Evolutionary conservation across 2,329 filamentous ascomycete species (phyloP), one percentile per base, ranked within the genome.

Genomic region (Fusarium pseudograminearum): DNA sequence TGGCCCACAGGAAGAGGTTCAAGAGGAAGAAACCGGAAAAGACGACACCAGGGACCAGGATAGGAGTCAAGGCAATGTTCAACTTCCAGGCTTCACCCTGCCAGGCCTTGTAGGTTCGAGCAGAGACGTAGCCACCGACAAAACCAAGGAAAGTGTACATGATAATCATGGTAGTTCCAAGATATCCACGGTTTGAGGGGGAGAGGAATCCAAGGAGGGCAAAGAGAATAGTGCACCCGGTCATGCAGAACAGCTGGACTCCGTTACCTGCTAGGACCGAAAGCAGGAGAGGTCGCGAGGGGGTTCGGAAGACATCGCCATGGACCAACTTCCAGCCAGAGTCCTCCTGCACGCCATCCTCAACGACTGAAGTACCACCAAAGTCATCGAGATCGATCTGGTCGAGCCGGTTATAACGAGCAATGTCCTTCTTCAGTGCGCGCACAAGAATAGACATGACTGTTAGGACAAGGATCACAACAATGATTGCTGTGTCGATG

Each of bases 261-360:
- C 96, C 96, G 77, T 97, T 98, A 61, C 96, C 96, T 42, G 98
- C 86, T 68, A 99, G 86, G 9, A 99, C 85, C 58, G 94, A 94
- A 22, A 99, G 86, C 16, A 98, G 84, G 30, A 99, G 86, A 2
- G 94, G 92, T 64, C 92, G 90, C 70, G 90, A 89, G 5, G 96
- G 96, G 14, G 91, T 90, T 59, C 96, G 91, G 86, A 99, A 99
- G 33, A 98, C 95, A 79, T 99, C 96, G 56, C 96, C 96, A 75
- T 99, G 96, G 1, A 99, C 94, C 48, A 99, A 83, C 82, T 99
- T 99, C 96, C 96, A 99, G 65, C 96, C 96, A 12, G 94, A 98
- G 79, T 99, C 96, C 77, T 99, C 96, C 79, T 97, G 94, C 1
- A 98, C 93, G 34, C 94, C 95, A 75, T 98, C 95, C 72, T 98